Percentiles rank a stretch among this genome's conserved stretches.
These are phyloP conservation scores for Sonneratia caseolaris DNA, from an alignment of 345 rosid genomes.

Conservation along the genomic window DNA sequence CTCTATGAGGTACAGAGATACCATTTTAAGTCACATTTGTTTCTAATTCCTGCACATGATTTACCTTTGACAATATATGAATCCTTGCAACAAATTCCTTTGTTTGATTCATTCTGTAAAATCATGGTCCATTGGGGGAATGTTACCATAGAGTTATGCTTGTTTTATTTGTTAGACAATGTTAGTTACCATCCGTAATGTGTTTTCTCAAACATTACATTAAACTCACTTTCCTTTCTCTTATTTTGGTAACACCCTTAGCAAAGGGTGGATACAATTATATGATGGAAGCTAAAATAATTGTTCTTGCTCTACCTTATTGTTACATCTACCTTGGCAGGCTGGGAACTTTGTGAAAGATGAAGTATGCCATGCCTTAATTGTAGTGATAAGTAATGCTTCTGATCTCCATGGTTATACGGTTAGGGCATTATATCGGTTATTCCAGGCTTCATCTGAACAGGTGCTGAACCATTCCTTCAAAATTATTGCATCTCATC, in stretches of 20 bases:
- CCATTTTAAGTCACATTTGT: slow-evolving; percentile 8
- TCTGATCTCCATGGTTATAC: slow-evolving; percentile 93
- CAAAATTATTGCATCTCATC: neutral
- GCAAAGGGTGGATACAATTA: neutral
- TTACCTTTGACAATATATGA: neutral
- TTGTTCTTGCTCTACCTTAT: too few relatives aligned
- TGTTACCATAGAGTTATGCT: neutral
- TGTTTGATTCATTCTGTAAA: neutral
- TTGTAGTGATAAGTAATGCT: slow-evolving; percentile 91
- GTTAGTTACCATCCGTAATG: neutral
- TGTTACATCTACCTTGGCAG: slow-evolving; percentile 41
- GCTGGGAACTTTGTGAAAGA: slow-evolving; percentile 98
- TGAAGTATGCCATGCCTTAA: slow-evolving; percentile 96
- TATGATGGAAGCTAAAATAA: neutral
- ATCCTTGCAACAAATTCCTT: neutral
- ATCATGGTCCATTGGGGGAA: too few relatives aligned
- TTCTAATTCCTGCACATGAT: neutral
- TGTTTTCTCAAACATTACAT: neutral
- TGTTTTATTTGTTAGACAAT: neutral
- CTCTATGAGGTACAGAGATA: slow-evolving; percentile 66
- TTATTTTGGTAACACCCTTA: neutral
- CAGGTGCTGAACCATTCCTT: slow-evolving; percentile 37
- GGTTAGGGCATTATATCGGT: slow-evolving; percentile 75
- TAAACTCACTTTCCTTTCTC: neutral
- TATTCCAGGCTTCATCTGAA: slow-evolving; percentile 62